These are phyloP conservation scores for Amanita subjunquillea DNA, from an alignment of 768 basidiomycete genomes.

Conservation along the genomic window DNA sequence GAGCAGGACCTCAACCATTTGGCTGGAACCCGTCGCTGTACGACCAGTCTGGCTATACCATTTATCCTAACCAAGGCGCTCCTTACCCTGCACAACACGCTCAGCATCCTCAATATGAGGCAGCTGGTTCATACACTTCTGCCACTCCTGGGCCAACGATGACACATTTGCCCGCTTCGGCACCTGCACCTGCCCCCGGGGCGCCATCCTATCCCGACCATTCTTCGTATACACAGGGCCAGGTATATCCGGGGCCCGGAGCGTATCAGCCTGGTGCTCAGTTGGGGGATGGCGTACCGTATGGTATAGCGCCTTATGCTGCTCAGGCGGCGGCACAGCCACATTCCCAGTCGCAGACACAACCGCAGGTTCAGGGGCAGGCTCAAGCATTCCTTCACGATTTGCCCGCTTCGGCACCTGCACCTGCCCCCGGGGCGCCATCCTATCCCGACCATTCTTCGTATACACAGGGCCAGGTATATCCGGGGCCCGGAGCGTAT, in stretches of 20 bases:
- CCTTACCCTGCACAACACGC: slow-evolving; percentile 12
- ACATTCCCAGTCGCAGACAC: slow-evolving; percentile 14
- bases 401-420: slow-evolving; percentile 10
- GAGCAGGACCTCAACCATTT: slow-evolving; percentile 23
- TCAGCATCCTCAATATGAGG: neutral
- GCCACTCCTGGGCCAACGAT: slow-evolving; percentile 3
- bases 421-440: slow-evolving; percentile 4
- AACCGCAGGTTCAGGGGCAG: slow-evolving; percentile 10
- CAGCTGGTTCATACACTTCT: slow-evolving; percentile 1
- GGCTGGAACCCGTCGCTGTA: slow-evolving; percentile 41
- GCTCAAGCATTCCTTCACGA: slow-evolving; percentile 8
- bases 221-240: neutral
- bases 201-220: neutral
- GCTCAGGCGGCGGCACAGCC: slow-evolving; percentile 9
- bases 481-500: neutral
- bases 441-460: neutral
- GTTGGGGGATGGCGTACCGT: neutral
- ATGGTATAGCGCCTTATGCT: slow-evolving; percentile 12
- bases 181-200: slow-evolving; percentile 8
- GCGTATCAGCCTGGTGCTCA: slow-evolving; percentile 1
- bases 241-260: neutral
- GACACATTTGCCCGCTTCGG: slow-evolving; percentile 8
- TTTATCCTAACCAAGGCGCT: slow-evolving; percentile 18
- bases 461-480: neutral
- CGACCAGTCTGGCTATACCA: slow-evolving; percentile 31